Evolutionary conservation across 371 early-diverging fungal species (phyloP).

Genomic region (Syncephalastrum racemosum): DNA sequence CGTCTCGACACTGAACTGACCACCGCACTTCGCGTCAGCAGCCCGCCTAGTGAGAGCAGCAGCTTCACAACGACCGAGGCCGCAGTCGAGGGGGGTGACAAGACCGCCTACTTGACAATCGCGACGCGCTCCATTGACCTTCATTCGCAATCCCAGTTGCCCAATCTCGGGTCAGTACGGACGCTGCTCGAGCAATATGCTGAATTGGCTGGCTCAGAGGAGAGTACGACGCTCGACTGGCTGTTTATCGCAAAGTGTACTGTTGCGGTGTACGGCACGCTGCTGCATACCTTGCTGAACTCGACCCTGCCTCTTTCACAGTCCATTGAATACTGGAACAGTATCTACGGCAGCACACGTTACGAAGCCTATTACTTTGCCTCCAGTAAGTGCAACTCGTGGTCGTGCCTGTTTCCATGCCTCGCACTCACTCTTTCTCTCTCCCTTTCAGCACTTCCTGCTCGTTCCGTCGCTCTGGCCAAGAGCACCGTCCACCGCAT

Average conservation of each 20-base stretch:
- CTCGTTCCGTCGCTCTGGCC: slow-evolving; percentile 36
- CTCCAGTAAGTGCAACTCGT: slow-evolving; percentile 59
- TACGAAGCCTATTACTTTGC: slow-evolving; percentile 57
- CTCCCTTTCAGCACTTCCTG: slow-evolving; percentile 42
- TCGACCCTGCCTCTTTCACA: slow-evolving; percentile 64
- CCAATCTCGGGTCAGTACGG: slow-evolving; percentile 21
- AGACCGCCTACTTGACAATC: slow-evolving; percentile 26
- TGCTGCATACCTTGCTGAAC: slow-evolving; percentile 59
- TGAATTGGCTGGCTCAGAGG: not conserved
- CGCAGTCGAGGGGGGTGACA: slow-evolving; percentile 16
- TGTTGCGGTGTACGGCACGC: slow-evolving; percentile 61
- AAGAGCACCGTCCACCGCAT: slow-evolving; percentile 18
- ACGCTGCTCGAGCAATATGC: slow-evolving; percentile 22
- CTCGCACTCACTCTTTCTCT: too few relatives aligned
- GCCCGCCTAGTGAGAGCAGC: not conserved
- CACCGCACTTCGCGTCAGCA: slow-evolving; percentile 11
- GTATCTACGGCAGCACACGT: slow-evolving; percentile 48
- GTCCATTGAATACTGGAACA: slow-evolving; percentile 72
- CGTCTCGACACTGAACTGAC: slow-evolving; percentile 15
- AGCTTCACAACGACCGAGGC: not conserved
- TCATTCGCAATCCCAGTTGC: slow-evolving; percentile 11
- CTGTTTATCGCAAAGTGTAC: slow-evolving; percentile 59
- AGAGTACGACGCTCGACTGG: slow-evolving; percentile 39
- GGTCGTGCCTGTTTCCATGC: too few relatives aligned
- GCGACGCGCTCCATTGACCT: slow-evolving; percentile 34